Conservation (phyloP, 2,329 filamentous ascomycete genomes). For the Alternaria postmessia region DNA sequence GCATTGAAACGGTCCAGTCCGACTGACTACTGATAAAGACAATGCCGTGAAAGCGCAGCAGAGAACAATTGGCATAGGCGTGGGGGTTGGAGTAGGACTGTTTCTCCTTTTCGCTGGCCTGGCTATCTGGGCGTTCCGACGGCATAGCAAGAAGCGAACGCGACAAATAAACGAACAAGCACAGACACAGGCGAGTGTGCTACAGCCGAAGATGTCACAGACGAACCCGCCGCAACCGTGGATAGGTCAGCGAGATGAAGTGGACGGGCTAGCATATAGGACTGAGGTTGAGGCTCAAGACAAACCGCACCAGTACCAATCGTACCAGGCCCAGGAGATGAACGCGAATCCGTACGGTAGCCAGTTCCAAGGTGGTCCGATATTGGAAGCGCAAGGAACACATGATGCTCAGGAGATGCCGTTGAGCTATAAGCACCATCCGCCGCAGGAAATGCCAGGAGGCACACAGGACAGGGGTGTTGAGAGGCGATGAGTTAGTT, state of each 20-base stretch:
- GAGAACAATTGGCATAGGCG: constrained; percentile 1
- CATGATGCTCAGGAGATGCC: constrained; percentile 11
- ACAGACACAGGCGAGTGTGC: background rate
- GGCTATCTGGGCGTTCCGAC: constrained; percentile 3
- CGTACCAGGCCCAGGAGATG: constrained; percentile 8
- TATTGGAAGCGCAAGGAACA: constrained; percentile 1
- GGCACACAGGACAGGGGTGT: background rate
- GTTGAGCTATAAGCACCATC: background rate
- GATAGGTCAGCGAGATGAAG: background rate
- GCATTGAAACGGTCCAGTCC: background rate
- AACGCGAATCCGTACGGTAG: background rate
- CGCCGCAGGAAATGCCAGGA: constrained; percentile 2
- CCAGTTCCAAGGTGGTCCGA: background rate
- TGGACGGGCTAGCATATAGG: constrained; percentile 9
- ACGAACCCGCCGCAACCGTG: background rate
- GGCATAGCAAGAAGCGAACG: constrained; percentile 8
- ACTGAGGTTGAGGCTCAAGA: constrained; percentile 4
- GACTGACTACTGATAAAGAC: background rate
- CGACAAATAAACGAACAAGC: constrained; percentile 10
- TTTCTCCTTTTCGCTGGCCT: constrained; percentile 6
- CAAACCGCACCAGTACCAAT: background rate
- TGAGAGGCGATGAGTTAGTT: background rate
- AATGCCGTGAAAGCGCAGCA: constrained; percentile 1
- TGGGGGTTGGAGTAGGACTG: constrained; percentile 4
- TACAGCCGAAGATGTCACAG: background rate